Evolutionary conservation across 1,139 yeast species (phyloP), one percentile per base, ranked within the genome.

Genomic region (Spathaspora sp.): DNA sequence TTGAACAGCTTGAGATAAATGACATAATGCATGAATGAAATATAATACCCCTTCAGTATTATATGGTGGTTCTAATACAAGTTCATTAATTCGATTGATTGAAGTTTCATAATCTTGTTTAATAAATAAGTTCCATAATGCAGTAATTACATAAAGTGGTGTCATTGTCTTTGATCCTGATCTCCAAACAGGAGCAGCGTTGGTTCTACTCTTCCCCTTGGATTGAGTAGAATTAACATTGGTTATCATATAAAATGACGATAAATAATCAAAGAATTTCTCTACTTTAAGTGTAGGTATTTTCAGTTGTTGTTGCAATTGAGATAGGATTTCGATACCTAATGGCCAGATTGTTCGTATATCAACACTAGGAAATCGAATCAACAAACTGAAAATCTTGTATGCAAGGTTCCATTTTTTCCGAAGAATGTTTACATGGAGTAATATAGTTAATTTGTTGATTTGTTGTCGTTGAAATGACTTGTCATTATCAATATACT

Each of bases 331-430:
- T 47, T 68, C 70, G 9, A 81, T 63, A 0, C 86, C 89, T 1
- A 82, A 42, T 0, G 84, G 78, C 89, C 89, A 84, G 8, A 83
- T 60, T 1, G 75, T 64, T 48, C 81, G 64, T 2, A 82, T 57
- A 58, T 84, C 87, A 4, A 79, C 70, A 1, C 61, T 60, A 1
- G 78, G 78, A 1, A 78, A 58, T 44, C 84, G 59, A 1, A 82
- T 60, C 31, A 84, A 54, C 2, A 78, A 47, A 17, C 80, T 61
- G 53, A 81, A 81, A n/a, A 79, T 63, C 46, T 71, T 71, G 54
- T 79, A 81, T 0, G 86, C 84, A 13, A 67, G 43, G 7, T 60
- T 56, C 88, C 88, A 84, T n/a, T 81, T 73, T 31, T 67, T 57
- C 23, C 72, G 60, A 37, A 77, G 58, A 4, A 84, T 58, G 45